These are phyloP conservation scores for Colletotrichum camelliae DNA, from an alignment of 2,329 filamentous ascomycete species.

Conservation along the genomic window DNA sequence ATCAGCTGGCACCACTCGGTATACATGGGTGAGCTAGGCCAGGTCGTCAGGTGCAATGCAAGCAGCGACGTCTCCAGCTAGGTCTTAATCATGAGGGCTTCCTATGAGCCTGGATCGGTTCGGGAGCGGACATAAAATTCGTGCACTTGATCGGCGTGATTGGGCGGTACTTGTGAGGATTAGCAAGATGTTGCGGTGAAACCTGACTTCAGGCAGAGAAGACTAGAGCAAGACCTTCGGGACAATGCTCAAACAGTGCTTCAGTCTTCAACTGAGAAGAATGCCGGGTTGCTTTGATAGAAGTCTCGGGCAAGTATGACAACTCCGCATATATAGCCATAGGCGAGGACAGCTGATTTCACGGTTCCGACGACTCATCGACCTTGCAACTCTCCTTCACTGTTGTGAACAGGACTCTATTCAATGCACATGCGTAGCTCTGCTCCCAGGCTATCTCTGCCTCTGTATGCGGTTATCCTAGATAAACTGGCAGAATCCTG, in stretches of 20 bases:
- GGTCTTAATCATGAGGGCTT: rapidly evolving
- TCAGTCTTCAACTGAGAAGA: background rate
- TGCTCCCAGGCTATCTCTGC: background rate
- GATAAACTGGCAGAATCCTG: background rate
- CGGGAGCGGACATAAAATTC: background rate
- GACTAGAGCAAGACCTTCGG: background rate
- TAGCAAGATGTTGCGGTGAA: background rate
- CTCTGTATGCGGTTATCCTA: background rate
- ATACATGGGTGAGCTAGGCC: background rate
- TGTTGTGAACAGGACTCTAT: rapidly evolving
- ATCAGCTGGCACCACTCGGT: background rate
- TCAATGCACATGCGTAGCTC: background rate
- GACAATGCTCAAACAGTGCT: background rate
- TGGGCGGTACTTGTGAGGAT: background rate
- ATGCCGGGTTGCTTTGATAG: background rate
- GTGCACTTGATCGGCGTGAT: background rate
- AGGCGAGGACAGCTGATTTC: background rate
- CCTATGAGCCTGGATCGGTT: background rate
- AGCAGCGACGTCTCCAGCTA: background rate
- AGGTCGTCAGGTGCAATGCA: background rate
- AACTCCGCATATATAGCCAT: background rate
- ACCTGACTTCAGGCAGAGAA: background rate
- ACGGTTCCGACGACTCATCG: background rate
- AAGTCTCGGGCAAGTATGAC: background rate
- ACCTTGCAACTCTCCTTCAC: background rate